Percentiles rank a stretch among this genome's conserved stretches.
Evolutionary conservation across 2,329 filamentous ascomycete species (phyloP).

Genomic region (Salinomyces thailandicus): DNA sequence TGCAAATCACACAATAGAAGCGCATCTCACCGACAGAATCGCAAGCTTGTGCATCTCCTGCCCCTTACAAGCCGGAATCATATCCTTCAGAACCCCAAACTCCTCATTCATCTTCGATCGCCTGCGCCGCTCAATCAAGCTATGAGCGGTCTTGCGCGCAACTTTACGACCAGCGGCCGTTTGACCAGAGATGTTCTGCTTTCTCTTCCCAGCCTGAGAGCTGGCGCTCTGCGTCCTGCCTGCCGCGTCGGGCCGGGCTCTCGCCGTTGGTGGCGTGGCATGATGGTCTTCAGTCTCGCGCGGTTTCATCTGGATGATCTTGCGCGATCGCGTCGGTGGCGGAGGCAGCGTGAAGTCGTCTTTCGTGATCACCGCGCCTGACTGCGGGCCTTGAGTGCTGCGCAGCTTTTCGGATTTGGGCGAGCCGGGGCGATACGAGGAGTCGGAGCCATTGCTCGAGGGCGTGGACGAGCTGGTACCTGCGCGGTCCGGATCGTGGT

Average conservation of each 20-base stretch:
- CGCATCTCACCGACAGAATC: slow-evolving; percentile 67
- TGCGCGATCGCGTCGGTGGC: slow-evolving; percentile 80
- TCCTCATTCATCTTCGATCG: slow-evolving; percentile 99
- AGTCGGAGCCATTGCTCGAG: slow-evolving; percentile 39
- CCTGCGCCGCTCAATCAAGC: slow-evolving; percentile 78
- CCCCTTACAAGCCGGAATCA: slow-evolving; percentile 92
- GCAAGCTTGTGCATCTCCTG: slow-evolving; percentile 96
- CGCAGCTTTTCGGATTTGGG: slow-evolving; percentile 33
- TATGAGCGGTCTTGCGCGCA: slow-evolving; percentile 91
- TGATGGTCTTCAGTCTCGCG: slow-evolving; percentile 31
- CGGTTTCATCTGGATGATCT: slow-evolving; percentile 98
- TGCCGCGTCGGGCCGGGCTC: slow-evolving; percentile 7
- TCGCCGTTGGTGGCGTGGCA: slow-evolving; percentile 2
- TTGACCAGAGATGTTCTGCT: slow-evolving; percentile 56
- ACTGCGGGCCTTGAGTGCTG: slow-evolving; percentile 23
- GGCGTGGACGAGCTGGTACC: slow-evolving; percentile 39
- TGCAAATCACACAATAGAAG: slow-evolving; percentile 1
- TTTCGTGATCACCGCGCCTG: slow-evolving; percentile 32
- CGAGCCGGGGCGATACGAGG: slow-evolving; percentile 39
- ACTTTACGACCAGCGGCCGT: slow-evolving; percentile 89
- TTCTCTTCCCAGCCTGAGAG: slow-evolving; percentile 53
- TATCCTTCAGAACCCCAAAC: slow-evolving; percentile 81
- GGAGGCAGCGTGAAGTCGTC: slow-evolving; percentile 74
- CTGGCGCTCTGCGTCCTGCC: slow-evolving; percentile 12
- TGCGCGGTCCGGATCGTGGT: slow-evolving; percentile 38